phyloP scores from a whole-genome alignment of 352 stramenopile species.

The Phytophthora sp. region DNA sequence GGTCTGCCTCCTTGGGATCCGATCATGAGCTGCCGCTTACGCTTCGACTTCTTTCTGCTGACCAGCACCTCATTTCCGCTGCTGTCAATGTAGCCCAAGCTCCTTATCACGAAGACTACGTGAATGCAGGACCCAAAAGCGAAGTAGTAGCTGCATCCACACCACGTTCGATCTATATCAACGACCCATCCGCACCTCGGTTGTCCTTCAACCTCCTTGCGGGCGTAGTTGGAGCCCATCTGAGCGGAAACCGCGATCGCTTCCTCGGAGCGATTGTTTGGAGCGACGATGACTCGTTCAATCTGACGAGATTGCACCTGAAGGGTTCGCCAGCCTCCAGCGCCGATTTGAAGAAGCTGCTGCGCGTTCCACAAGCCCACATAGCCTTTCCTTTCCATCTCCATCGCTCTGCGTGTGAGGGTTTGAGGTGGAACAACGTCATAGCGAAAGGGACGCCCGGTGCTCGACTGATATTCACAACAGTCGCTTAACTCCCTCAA shows the following conservation, averaged over 20 bases:
- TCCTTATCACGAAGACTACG: neutral
- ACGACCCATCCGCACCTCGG: neutral
- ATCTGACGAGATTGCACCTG: neutral
- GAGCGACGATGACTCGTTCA: neutral
- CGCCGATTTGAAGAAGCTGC: neutral
- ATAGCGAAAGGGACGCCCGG: neutral
- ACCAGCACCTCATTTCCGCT: neutral
- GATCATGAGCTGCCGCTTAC: neutral
- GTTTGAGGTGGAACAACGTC: neutral
- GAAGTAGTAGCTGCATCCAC: neutral
- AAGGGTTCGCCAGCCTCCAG: neutral
- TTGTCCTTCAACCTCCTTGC: neutral
- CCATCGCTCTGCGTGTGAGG: neutral
- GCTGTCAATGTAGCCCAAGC: neutral
- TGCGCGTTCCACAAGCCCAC: neutral
- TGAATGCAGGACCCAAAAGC: constrained; percentile 2
- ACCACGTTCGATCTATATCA: neutral
- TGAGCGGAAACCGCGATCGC: neutral
- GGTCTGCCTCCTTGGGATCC: neutral
- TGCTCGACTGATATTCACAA: neutral
- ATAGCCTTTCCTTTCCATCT: neutral
- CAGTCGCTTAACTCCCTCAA: neutral
- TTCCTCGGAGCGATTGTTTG: neutral
- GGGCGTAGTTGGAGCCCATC: constrained; percentile 1
- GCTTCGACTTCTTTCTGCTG: neutral